phyloP scores from a whole-genome alignment of 2,329 filamentous ascomycete species.

The Venturia aucupariae region DNA sequence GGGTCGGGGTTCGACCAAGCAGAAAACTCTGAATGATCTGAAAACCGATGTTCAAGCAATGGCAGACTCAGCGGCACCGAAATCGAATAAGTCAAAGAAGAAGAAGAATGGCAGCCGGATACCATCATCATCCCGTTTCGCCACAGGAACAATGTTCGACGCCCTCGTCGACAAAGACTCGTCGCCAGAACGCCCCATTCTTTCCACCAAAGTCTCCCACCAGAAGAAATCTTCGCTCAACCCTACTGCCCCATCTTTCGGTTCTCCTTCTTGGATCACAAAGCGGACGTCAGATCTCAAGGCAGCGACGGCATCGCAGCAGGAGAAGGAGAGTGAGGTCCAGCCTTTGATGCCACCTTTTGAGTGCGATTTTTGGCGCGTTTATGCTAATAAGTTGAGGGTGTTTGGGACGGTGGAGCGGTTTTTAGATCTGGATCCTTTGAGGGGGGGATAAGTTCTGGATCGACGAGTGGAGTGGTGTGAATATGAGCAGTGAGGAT shows the following conservation, averaged over 20 bases:
- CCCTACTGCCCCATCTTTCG: background rate
- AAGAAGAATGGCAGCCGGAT: background rate
- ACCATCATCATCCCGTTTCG: constrained; percentile 6
- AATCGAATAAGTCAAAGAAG: background rate
- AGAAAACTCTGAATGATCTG: background rate
- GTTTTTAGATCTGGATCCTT: constrained; percentile 7
- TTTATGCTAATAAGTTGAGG: constrained; percentile 50
- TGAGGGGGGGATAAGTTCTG: background rate
- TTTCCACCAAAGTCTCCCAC: background rate
- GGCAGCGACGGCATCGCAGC: background rate
- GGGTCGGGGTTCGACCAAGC: background rate
- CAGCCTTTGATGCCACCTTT: constrained; percentile 41
- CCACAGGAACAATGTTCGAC: constrained; percentile 11
- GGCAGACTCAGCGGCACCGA: background rate
- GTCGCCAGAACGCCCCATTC: background rate
- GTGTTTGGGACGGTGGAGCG: constrained; percentile 51
- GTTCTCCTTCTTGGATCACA: background rate
- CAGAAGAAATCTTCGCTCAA: background rate
- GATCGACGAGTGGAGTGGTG: background rate
- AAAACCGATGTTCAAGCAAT: background rate
- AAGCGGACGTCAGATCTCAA: background rate
- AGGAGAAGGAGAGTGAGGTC: background rate
- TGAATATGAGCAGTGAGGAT: background rate
- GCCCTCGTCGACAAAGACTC: constrained; percentile 21
- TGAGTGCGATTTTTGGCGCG: constrained; percentile 44